phyloP scores from a whole-genome alignment of 108 stramenopile genomes.

The Ochromonas danica region DNA sequence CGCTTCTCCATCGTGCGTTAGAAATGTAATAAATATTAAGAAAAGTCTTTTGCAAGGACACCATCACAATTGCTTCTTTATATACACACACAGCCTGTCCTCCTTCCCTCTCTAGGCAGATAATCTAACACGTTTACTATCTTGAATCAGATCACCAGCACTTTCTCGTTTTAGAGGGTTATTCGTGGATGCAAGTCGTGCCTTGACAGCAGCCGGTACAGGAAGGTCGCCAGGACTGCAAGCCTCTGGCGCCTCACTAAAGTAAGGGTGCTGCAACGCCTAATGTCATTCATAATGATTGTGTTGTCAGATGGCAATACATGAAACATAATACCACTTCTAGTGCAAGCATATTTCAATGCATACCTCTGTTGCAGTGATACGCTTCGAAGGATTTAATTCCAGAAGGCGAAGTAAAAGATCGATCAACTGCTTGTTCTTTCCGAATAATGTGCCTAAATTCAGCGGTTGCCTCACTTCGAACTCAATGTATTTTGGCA shows the following conservation, averaged over 20 bases:
- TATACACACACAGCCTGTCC: neutral
- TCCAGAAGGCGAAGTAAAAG: neutral
- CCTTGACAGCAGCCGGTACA: neutral
- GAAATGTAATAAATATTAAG: neutral
- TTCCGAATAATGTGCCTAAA: neutral
- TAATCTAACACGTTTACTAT: neutral
- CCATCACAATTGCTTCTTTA: neutral
- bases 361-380: neutral
- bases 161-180: no score
- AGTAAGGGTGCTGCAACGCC: neutral
- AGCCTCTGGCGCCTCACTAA: neutral
- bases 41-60: neutral
- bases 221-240: neutral
- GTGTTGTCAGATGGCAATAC: no score
- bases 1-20: no score
- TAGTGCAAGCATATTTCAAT: neutral
- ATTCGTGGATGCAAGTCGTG: no score
- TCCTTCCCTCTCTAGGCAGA: neutral
- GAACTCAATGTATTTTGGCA: conserved; percentile 11
- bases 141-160: no score
- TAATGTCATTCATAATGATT: neutral
- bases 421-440: neutral
- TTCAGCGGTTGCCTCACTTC: conserved; percentile 7
- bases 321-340: neutral
- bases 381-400: neutral